These are phyloP conservation scores for Sphenostylis stenocarpa DNA, from an alignment of 306 rosid genomes.

Conservation along the genomic window DNA sequence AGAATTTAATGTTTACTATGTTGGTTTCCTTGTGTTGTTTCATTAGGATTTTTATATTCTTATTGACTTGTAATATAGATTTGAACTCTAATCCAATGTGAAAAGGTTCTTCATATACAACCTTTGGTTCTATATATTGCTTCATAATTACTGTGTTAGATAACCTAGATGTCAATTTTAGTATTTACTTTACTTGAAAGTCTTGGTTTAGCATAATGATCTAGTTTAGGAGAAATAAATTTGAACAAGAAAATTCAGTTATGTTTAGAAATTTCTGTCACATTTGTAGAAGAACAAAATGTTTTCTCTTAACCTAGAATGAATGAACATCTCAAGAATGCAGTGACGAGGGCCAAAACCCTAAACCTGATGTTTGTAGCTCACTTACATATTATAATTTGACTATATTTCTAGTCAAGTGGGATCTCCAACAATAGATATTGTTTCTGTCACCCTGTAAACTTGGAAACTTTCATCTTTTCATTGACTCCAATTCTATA, in stretches of 20 bases:
- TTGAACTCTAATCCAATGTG: background rate
- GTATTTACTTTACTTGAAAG: background rate
- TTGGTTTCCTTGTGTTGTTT: background rate
- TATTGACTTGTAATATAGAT: background rate
- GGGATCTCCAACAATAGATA: too few species aligned
- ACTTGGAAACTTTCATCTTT: too few species aligned
- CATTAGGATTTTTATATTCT: conserved; percentile 3
- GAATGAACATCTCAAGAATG: too few species aligned
- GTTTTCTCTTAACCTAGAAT: background rate
- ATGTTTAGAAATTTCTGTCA: background rate
- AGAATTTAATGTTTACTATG: background rate
- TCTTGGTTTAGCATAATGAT: background rate
- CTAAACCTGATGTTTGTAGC: too few species aligned
- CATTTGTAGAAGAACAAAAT: background rate
- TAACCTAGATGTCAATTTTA: background rate
- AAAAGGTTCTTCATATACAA: background rate
- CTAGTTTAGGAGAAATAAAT: background rate
- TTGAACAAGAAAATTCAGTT: background rate
- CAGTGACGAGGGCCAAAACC: too few species aligned
- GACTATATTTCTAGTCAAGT: too few species aligned
- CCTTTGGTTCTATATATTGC: conserved; percentile 13
- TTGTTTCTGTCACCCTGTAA: background rate
- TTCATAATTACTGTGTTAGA: background rate
- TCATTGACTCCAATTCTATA: too few species aligned
- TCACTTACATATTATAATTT: too few species aligned